Evolutionary conservation across 192 early-diverging fungal species (phyloP).

Genomic region (Coemansia sp.): DNA sequence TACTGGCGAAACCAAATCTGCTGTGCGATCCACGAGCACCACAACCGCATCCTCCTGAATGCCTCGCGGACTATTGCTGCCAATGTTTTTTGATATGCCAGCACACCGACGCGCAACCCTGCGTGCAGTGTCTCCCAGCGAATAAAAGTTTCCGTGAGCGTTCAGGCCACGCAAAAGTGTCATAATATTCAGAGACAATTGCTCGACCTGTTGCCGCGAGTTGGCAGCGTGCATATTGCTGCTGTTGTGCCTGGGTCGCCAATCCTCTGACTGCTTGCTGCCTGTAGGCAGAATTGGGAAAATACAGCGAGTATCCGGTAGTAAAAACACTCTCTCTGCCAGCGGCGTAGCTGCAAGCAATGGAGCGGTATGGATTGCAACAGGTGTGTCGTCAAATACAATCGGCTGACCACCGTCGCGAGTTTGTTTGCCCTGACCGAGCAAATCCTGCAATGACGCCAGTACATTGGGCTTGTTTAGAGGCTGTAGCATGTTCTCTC

Average conservation of each 20-base stretch:
- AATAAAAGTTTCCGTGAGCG: constrained; percentile 35
- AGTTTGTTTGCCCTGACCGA: constrained; percentile 9
- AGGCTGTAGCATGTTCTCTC: neutral
- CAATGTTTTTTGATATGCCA: constrained; percentile 15
- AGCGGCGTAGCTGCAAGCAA: constrained; percentile 13
- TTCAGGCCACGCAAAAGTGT: constrained; percentile 20
- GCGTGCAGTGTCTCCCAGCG: constrained; percentile 30
- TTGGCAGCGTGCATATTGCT: neutral
- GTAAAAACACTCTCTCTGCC: constrained; percentile 16
- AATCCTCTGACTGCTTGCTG: neutral
- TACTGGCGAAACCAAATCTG: constrained; percentile 35
- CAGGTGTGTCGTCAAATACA: constrained; percentile 5
- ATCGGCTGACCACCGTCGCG: neutral
- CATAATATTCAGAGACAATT: constrained; percentile 27
- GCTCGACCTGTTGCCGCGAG: constrained; percentile 23
- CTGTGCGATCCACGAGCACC: constrained; percentile 40
- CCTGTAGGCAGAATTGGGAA: neutral
- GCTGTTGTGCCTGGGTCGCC: neutral
- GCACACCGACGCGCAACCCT: constrained; percentile 31
- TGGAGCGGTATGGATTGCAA: constrained; percentile 15
- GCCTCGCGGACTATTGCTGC: neutral
- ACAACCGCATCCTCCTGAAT: constrained; percentile 15
- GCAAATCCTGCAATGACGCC: constrained; percentile 5
- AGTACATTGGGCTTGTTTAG: constrained; percentile 12
- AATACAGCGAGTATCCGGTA: constrained; percentile 20